Base-by-base conservation (phyloP, 768 basidiomycete genomes). In the Gautieria morchelliformis region DNA sequence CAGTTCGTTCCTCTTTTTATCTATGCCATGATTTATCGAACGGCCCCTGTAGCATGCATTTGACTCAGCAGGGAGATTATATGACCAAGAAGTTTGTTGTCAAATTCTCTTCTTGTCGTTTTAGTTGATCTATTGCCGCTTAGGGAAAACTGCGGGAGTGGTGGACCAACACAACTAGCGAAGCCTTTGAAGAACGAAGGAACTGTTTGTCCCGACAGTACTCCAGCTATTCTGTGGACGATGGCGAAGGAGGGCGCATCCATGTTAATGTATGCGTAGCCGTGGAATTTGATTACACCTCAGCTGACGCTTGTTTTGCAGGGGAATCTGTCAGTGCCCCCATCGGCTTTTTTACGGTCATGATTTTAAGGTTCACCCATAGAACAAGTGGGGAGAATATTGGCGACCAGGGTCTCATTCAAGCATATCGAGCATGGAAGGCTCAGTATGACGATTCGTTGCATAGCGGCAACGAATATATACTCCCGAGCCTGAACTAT, bases 311-410 rank as follows among this genome's bases (percentile, higher is more conserved):
- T 8, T 15, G 27, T 11, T 39, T 56, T 53, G 7, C 59, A 89
- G 88, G 88, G 88, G 27, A 89, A 89, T 64, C 68, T 90, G 87
- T 89, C 63, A 62, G 84, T 64, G 52, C 47, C n/a, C 22, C 33
- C 35, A 9, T 14, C 4, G 14, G 4, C 35, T 37, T 37, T 9
- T 3, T 37, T 37, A 27, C 12, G 17, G 4, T 8, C 14, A 48
- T 17, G 14, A 14, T 7, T 48, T 12, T 40, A 17, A 45, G 39
- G 58, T 54, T 55, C 37, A 30, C 55, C 24, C 46, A 32, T 59
- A 90, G 89, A 53, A 96, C 93, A 1, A 89, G 89, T 11, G 91
- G 91, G 6, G 93, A 95, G 70, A 93, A 93, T 66, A 91, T 93
- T 57, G 93, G 89, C 7, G 93, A 95, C 66, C 80, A 79, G 0